Evolutionary conservation across 1,284 basidiomycete genomes (phyloP), one percentile per base, ranked within the genome.

Genomic region (Schizopora paradoxa): DNA sequence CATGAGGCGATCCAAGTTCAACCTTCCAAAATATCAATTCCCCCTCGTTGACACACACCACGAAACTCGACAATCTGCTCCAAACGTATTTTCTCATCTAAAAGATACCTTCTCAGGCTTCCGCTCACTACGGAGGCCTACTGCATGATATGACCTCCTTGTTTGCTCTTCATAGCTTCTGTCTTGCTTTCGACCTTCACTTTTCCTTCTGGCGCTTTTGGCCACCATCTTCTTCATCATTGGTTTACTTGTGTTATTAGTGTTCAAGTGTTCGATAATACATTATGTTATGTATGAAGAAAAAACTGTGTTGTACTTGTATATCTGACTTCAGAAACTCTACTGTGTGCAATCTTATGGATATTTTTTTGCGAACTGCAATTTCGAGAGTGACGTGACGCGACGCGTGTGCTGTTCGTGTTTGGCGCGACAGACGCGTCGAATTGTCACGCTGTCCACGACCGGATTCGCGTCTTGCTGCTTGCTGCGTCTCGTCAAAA

Each of bases 1-100:
- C 23, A 59, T 78, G 21, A 72, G 76, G 21, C 65, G 75, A 42
- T 70, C 74, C 26, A 70, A 72, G 27, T 78, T 78, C 55, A 57
- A 58, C 45, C 66, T 73, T 13, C 48, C 48, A 11, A 27, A 26
- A 18, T 50, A 50, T 32, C 39, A 50, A n/a, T 50, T 50, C 33
- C 44, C 44, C 26, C 38, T 46, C 5, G 32, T 47, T 18, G 48
- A 49, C 23, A 23, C 18, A 6, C 45, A 11, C 18, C 37, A 35
- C 22, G 38, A 16, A 5, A 28, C 35, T 13, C 18, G 38, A n/a
- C 38, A 44, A 13, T 45, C 48, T 19, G 14, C 41, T 14, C 27
- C 21, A 8, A 21, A 38, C 11, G 39, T 40, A 11, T 25, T 45
- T 5, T 22, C 18, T 16, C 42, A 41, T 19, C 27, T 45, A 21